Evolutionary conservation across 805 yeast genomes (phyloP), one percentile per base, ranked within the genome.

Genomic region (Saccharomycopsis amapae): DNA sequence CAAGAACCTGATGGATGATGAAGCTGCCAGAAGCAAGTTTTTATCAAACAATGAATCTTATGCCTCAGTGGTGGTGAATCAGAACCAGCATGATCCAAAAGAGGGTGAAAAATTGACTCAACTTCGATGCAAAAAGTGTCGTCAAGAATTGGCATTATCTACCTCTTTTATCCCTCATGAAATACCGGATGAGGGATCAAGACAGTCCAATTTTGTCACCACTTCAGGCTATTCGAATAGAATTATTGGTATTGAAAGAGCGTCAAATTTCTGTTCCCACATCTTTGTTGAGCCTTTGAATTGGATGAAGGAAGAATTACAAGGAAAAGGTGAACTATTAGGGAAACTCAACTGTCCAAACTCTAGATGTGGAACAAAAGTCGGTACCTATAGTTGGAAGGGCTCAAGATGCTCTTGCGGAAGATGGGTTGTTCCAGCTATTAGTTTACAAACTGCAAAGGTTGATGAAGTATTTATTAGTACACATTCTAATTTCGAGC

Each of bases 321-420:
- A 73, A 39, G 64, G 62, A 12, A 72, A 74, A 54, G 85, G 85
- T 30, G 83, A 79, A 42, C 56, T 93, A 6, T 97, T 90, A 61
- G 98, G 98, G 2, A 85, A 83, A 57, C 78, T 93, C 37, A 61
- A 65, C 9, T 93, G 98, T 62, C 93, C 93, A 2, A 51, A 51
- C 28, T 19, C 18, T 4, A 82, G 81, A 57, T 93, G 98, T 66
- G 67, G 68, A 4, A 70, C 84, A 13, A 93, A 90, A 64, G 76
- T 93, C 2, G 98, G 98, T 12, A 88, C 86, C 0, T 93, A 88
- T 61, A 78, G 81, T 51, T 93, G 98, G 98, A 85, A 81, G 57
- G 98, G 98, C 0, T 78, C 90, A 1, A 68, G 95, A 56, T 93
- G 98, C 62, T 78, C 93, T 48, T 93, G 98, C 62, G 97, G 97